Evolutionary conservation across 345 rosid genomes (phyloP), one percentile per base, ranked within the genome.

Genomic region (Nasturtium officinale): DNA sequence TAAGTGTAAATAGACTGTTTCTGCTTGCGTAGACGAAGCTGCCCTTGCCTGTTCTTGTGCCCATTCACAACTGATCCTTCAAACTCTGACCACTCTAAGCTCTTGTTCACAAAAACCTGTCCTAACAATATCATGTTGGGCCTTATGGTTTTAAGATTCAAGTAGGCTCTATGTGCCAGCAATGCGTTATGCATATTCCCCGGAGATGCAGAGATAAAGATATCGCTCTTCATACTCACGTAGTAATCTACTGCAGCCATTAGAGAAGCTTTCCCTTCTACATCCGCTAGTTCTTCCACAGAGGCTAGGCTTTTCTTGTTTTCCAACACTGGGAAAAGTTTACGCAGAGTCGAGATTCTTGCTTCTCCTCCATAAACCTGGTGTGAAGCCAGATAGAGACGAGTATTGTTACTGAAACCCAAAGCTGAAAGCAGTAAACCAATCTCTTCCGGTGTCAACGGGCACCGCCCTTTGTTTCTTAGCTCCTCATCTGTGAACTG

Each of bases 111-210:
- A 53, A 91, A 91, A 32, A 91, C 80, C 60, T 86, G 85, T 18
- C 99, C 96, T 65, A 95, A 45, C 65, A 89, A 84, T 21, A 76
- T 75, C 98, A 95, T 95, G 84, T 87, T 89, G 3, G 97, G 99
- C 78, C 90, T 87, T 79, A 92, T 86, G 42, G 99, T 95, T 83
- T 95, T 91, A 66, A 86, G 61, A 68, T 89, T 95, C 80, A 82
- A 62, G 73, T 85, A 90, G 9, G 90, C 86, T 67, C 98, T 85
- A 76, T 91, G 98, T 2, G 87, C 98, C 18, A 84, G 83, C 92
- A 96, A 65, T 40, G 98, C 98, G 62, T 96, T 96, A 81, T 92
- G 98, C 99, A 92, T 92, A 79, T 96, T 96, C 80, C 98, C 98
- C 1, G 97, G 99, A 67, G 98, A 92, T 37, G 99, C 96, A 30